A percentile compares a stretch with the other conserved stretches of the same genome.
Conservation (phyloP, 2,329 filamentous ascomycete genomes). For the Alternaria sp. region DNA sequence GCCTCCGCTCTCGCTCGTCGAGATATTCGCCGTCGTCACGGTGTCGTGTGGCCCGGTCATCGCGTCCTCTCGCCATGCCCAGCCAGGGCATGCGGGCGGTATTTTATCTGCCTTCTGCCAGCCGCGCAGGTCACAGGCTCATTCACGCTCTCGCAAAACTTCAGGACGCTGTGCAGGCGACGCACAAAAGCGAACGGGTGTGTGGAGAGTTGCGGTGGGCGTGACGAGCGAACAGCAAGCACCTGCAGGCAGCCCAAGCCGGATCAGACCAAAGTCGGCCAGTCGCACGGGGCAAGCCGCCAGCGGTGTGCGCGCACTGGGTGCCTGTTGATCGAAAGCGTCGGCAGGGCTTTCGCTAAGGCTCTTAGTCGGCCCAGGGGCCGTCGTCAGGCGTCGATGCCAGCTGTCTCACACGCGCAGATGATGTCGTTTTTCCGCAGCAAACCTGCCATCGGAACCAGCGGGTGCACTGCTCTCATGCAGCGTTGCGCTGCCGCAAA, state of each 20-base stretch:
- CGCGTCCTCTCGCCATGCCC: conserved; percentile 45
- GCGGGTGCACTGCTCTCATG: not conserved
- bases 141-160: conserved; percentile 27
- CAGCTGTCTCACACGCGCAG: conserved; percentile 32
- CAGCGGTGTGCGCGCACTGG: conserved; percentile 40
- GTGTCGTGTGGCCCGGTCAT: conserved; percentile 40
- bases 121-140: conserved; percentile 37
- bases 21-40: conserved; percentile 35
- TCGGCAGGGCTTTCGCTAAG: conserved; percentile 33
- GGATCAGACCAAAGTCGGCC: conserved; percentile 32
- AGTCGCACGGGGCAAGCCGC: conserved; percentile 36
- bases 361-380: conserved; percentile 25
- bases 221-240: conserved; percentile 38
- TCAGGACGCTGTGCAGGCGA: conserved; percentile 42
- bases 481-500: conserved; percentile 14
- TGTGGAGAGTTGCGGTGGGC: conserved; percentile 36
- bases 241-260: conserved; percentile 35
- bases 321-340: conserved; percentile 39
- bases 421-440: conserved; percentile 22
- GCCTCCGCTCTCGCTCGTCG: conserved; percentile 37
- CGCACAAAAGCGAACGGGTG: conserved; percentile 26
- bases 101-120: conserved; percentile 36
- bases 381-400: conserved; percentile 39
- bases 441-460: conserved; percentile 6
- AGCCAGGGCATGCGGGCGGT: conserved; percentile 30